Base-by-base conservation (phyloP, 2,329 filamentous ascomycete genomes). In the Cephalotrichum gorgonifer region DNA sequence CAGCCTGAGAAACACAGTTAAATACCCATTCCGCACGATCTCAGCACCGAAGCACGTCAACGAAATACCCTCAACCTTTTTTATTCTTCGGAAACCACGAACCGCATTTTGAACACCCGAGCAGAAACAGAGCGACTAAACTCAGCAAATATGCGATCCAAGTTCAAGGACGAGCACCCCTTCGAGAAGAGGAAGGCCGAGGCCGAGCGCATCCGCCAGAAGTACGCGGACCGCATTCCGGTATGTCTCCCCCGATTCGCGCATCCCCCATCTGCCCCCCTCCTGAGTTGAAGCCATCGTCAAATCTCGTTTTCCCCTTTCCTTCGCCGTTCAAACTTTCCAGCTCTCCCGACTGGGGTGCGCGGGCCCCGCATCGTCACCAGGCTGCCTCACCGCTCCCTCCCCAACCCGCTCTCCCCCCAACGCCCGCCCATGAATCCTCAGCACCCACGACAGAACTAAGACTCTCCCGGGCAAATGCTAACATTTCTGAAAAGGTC, bases 181-280 rank as follows among this genome's bases (percentile, higher is more conserved):
- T 97, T 97, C 69, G 93, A 97, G 85, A 98, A 98, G 88, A 89
- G 93, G 76, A 96, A 97, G 88, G 93, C 93, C 57, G 93, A 98
- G 76, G 93, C 93, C 67, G 93, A 98, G 79, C 90, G 93, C 70
- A 96, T 96, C 69, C 89, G 93, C 59, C 90, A 96, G 77, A 98
- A 98, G 74, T 98, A 98, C 69, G 83, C 88, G 59, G 93, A 98
- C 70, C 88, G 93, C 62, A 98, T 98, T 72, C 93, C 93, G 47
- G 93, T 96, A 82, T 68, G 89, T 82, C 52, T 39, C 47, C n/a
- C 28, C 41, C n/a, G 42, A 43, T 50, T 51, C 56, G 49, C 49
- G 48, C 38, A 38, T 50, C 23, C 27, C 47, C 28, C 45, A 47
- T 22, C 49, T 22, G 43, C 33, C 4, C 42, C 47, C 6, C 44